Percentiles rank a stretch among this genome's conserved stretches.
phyloP scores from a whole-genome alignment of 805 yeast species.

The Cyberlindnera americana region DNA sequence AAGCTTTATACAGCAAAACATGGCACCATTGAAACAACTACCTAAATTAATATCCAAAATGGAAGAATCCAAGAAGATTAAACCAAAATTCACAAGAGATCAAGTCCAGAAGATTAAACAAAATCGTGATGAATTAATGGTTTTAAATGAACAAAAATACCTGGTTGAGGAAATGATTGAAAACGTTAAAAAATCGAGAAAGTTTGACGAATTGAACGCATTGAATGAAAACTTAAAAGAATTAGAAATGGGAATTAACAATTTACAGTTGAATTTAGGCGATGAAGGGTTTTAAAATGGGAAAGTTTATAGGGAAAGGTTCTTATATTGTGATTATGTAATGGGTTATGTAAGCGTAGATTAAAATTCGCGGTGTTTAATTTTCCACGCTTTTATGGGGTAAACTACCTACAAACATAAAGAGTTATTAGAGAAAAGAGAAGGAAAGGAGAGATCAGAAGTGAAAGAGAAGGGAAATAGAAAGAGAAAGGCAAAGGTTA shows the following conservation, averaged over 20 bases:
- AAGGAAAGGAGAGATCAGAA: too few species aligned
- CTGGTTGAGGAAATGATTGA: conserved; percentile 63
- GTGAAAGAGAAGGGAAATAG: too few species aligned
- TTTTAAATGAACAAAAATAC: conserved; percentile 77
- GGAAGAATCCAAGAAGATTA: conserved; percentile 15
- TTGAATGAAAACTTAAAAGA: conserved; percentile 50
- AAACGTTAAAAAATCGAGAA: conserved; percentile 59
- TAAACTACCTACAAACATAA: too few species aligned
- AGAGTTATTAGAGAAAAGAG: too few species aligned
- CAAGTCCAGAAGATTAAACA: conserved; percentile 53
- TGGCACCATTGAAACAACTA: conserved; percentile 59
- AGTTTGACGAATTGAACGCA: conserved; percentile 70
- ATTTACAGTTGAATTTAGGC: conserved; percentile 5
- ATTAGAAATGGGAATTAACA: conserved; percentile 3
- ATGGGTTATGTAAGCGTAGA: too few species aligned
- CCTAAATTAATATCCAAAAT: conserved; percentile 41
- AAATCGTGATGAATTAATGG: conserved; percentile 74
- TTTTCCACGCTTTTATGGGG: too few species aligned
- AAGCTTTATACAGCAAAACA: conserved; percentile 60
- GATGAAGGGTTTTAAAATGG: conserved; percentile 6
- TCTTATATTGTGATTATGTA: too few species aligned
- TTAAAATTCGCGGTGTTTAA: too few species aligned
- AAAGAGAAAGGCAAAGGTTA: neutral
- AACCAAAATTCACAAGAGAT: conserved; percentile 31
- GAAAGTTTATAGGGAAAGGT: too few species aligned